A percentile compares a stretch with the other conserved stretches of the same genome.
phyloP scores from a whole-genome alignment of 768 basidiomycete species.

The Rhodotorula sphaerocarpa region DNA sequence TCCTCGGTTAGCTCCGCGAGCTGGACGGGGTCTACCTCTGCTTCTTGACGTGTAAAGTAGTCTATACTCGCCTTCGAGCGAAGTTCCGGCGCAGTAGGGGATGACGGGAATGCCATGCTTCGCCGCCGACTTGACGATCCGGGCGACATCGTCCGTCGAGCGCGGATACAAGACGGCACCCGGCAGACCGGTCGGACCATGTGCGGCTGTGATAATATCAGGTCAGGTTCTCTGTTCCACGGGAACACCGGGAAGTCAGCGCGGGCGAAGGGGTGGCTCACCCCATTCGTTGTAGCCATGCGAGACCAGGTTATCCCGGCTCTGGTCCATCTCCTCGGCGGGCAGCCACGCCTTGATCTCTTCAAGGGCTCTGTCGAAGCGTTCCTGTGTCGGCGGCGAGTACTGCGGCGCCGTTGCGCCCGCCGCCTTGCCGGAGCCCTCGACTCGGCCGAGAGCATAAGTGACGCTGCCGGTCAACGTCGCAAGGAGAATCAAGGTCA shows the following conservation, averaged over 20 bases:
- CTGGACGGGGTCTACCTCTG: too few species aligned
- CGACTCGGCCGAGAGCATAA: constrained; percentile 13
- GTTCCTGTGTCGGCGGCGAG: constrained; percentile 23
- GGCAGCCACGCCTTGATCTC: constrained; percentile 30
- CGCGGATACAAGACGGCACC: constrained; percentile 46
- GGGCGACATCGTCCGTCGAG: constrained; percentile 73
- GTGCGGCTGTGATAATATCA: constrained; percentile 18
- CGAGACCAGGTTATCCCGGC: constrained; percentile 24
- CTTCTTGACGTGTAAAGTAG: not conserved
- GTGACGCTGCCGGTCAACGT: constrained; percentile 25
- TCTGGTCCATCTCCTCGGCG: constrained; percentile 27
- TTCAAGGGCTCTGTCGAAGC: constrained; percentile 27
- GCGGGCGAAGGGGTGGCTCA: not conserved
- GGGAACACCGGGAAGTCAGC: fast-evolving
- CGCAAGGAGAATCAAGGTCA: constrained; percentile 27
- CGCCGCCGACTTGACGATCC: constrained; percentile 65
- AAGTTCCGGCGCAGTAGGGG: constrained; percentile 76
- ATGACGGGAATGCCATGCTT: constrained; percentile 68
- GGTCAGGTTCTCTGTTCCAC: not conserved
- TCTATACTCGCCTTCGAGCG: constrained; percentile 57
- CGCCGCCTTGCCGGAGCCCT: not conserved
- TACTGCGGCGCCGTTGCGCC: not conserved
- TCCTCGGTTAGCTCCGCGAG: constrained; percentile 39
- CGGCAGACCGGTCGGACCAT: constrained; percentile 36
- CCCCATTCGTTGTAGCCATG: constrained; percentile 38